phyloP scores from a whole-genome alignment of 1,284 basidiomycete genomes.

The Paramarasmius palmivorus region DNA sequence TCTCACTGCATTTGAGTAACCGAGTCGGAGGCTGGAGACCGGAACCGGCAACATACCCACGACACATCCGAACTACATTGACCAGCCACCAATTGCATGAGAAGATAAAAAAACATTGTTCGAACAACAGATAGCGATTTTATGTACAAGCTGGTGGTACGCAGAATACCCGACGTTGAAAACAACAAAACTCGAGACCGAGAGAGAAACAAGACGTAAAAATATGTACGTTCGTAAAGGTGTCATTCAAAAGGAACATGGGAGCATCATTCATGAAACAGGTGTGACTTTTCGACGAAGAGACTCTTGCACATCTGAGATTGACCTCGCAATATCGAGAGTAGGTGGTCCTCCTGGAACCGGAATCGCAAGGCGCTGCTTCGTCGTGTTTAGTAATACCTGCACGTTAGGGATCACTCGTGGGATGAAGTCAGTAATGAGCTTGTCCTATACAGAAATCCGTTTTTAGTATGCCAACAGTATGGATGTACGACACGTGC shows the following conservation, averaged over 20 bases:
- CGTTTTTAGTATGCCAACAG: slow-evolving; percentile 10
- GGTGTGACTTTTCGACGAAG: slow-evolving; percentile 59
- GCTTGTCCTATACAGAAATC: slow-evolving; percentile 55
- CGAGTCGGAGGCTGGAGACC: no score
- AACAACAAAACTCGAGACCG: no score
- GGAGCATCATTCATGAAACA: slow-evolving; percentile 22
- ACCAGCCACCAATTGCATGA: no score
- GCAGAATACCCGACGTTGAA: no score
- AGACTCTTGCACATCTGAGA: slow-evolving; percentile 73
- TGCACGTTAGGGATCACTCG: slow-evolving; percentile 79
- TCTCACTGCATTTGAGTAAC: no score
- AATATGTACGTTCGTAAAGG: no score
- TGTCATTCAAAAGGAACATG: background rate
- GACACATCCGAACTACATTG: no score
- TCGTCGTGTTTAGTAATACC: slow-evolving; percentile 70
- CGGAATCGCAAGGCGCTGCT: slow-evolving; percentile 69
- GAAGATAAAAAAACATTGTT: no score
- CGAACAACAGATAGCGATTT: no score
- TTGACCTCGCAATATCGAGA: slow-evolving; percentile 64
- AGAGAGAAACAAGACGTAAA: no score
- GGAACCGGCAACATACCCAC: no score
- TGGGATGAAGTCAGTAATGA: slow-evolving; percentile 77
- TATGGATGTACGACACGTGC: slow-evolving; percentile 21
- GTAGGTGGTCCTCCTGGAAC: slow-evolving; percentile 67
- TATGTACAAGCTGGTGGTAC: no score